These are phyloP conservation scores for Dacryopinax spathularia DNA, from an alignment of 768 basidiomycete species.

Conservation along the genomic window DNA sequence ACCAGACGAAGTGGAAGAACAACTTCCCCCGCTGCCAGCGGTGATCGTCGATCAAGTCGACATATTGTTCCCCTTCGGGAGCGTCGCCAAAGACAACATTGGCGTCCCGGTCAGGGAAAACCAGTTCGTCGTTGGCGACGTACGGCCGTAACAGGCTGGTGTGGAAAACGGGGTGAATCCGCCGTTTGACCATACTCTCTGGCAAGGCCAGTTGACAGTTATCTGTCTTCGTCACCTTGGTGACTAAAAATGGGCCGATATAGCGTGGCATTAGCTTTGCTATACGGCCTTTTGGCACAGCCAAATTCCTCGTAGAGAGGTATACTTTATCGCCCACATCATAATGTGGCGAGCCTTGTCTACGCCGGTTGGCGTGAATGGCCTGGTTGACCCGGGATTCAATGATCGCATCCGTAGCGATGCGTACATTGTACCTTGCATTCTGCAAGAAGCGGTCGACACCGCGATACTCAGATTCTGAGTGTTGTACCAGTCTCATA, in stretches of 20 bases:
- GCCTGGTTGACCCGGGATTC: conserved; percentile 6
- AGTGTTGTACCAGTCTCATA: conserved; percentile 4
- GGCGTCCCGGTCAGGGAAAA: too few species aligned
- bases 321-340: background rate
- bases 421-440: background rate
- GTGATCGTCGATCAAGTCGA: too few species aligned
- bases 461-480: conserved; percentile 7
- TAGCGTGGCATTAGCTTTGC: background rate
- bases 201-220: background rate
- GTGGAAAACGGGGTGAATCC: background rate
- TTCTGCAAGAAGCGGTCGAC: conserved; percentile 3
- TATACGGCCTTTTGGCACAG: background rate
- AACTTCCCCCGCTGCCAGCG: too few species aligned
- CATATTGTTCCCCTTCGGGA: too few species aligned
- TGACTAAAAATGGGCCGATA: background rate
- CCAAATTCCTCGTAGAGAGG: background rate
- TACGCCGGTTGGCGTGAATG: conserved; percentile 4
- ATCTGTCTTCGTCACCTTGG: background rate
- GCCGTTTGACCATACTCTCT: background rate
- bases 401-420: conserved; percentile 8
- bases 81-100: too few species aligned
- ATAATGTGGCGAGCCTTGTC: background rate
- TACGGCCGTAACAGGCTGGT: background rate
- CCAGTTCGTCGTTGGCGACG: too few species aligned
- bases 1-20: too few species aligned